Base-by-base conservation (phyloP, 768 basidiomycete species). In the Russula ochroleuca region DNA sequence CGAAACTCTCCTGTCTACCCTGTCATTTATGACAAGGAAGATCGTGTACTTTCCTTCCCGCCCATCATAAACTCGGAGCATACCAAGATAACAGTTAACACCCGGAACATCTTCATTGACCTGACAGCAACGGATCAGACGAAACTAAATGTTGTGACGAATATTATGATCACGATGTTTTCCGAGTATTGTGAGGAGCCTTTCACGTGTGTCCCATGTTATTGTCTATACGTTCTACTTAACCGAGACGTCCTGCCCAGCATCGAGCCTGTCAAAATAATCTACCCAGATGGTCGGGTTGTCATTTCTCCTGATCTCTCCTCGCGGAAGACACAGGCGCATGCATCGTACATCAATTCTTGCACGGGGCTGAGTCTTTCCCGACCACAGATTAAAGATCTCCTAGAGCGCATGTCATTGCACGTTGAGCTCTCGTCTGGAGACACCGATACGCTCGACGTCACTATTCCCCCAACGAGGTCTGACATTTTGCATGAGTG, bases 401-500 rank as follows among this genome's bases (percentile, higher is more conserved):
- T 97, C 31, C 83, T 99, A 41, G 80, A 81, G 67, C 85, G 86
- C 69, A 99, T 99, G 97, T 85, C 90, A 5, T 81, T 92, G 52
- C 72, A 79, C 43, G 80, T 86, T 0, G 70, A 76, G 21, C 75
- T 83, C 28, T 86, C 87, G 3, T 62, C 81, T 2, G 73, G 76
- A 31, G 78, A 85, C 64, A 53, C 72, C 0, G 94, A 98, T 70
- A 81, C 84, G 69, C 79, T 99, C 48, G 70, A 80, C 19, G 87
- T 98, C 31, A 77, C 84, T 38, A 81, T 99, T 52, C 96, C 97
- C 5, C 80, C 90, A n/a, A 98, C 94, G n/a, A 85, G 97, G 41
- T 94, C 97, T 1, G 97, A 99, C 72, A 98, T 99, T 68, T 78
- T 99, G 59, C 97, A 99, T 73, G 94, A 98, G 74, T 97, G 95